Percentiles rank a stretch among this genome's conserved stretches.
These are phyloP conservation scores for Ceraceosorus guamensis DNA, from an alignment of 1,284 basidiomycete genomes.

Conservation along the genomic window DNA sequence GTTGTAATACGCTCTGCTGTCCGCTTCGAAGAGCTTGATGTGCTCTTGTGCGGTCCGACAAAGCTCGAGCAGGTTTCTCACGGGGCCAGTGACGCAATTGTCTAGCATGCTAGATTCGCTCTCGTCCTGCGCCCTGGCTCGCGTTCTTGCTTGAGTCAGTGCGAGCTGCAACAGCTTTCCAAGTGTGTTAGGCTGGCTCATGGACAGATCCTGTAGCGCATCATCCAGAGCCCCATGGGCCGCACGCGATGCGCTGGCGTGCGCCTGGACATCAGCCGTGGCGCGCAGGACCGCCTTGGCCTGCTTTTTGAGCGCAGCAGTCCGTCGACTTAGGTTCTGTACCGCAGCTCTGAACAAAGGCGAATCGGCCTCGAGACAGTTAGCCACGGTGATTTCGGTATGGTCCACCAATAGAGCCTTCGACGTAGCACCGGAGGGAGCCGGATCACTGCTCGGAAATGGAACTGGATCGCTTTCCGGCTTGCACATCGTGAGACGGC, in stretches of 20 bases:
- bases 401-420: constrained; percentile 13
- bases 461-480: neutral
- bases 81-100: constrained; percentile 20
- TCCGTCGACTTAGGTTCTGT: constrained; percentile 27
- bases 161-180: constrained; percentile 13
- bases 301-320: constrained; percentile 20
- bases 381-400: constrained; percentile 24
- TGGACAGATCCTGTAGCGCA: constrained; percentile 13
- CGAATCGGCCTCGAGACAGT: constrained; percentile 23
- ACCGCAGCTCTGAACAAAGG: constrained; percentile 35
- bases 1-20: constrained; percentile 35
- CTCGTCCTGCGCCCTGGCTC: constrained; percentile 14
- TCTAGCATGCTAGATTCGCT: constrained; percentile 16
- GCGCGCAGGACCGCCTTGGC: constrained; percentile 22
- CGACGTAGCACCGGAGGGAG: neutral
- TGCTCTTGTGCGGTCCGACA: constrained; percentile 22
- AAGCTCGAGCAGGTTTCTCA: constrained; percentile 18
- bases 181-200: neutral
- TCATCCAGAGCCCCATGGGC: constrained; percentile 21
- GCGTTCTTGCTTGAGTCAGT: constrained; percentile 14
- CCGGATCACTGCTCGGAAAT: neutral
- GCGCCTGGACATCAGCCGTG: constrained; percentile 13
- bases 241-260: constrained; percentile 14
- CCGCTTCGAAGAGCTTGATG: constrained; percentile 25
- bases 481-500: neutral